Percentiles rank a stretch among this genome's conserved stretches.
Evolutionary conservation across 2,329 filamentous ascomycete genomes (phyloP).

Genomic region (Ophiostoma populinum): DNA sequence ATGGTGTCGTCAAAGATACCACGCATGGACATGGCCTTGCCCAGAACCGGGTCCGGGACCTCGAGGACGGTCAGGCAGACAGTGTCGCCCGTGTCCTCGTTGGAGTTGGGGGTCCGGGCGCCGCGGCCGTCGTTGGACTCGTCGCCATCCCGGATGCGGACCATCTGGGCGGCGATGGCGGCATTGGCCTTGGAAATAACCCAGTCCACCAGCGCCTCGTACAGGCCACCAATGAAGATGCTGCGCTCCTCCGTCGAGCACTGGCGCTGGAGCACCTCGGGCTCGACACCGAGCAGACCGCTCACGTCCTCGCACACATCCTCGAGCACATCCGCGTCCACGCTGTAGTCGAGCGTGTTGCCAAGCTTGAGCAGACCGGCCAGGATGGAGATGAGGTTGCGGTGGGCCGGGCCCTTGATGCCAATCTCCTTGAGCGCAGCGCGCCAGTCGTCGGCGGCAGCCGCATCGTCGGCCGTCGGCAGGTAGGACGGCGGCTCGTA

Average conservation of each 20-base stretch:
- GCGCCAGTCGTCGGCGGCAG: constrained; percentile 85
- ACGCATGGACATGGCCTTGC: constrained; percentile 76
- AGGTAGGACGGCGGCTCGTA: constrained; percentile 77
- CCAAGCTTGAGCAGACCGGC: constrained; percentile 82
- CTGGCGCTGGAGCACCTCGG: constrained; percentile 60
- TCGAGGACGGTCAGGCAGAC: constrained; percentile 83
- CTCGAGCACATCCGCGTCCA: constrained; percentile 73
- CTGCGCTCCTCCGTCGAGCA: constrained; percentile 73
- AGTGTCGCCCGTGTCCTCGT: constrained; percentile 61
- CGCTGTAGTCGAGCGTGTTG: constrained; percentile 67
- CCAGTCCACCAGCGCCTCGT: constrained; percentile 91
- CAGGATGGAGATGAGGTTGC: constrained; percentile 70
- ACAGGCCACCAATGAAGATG: constrained; percentile 68
- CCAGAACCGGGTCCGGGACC: constrained; percentile 60
- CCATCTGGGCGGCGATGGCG: constrained; percentile 62
- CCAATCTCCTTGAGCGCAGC: constrained; percentile 76
- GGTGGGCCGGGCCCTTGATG: constrained; percentile 71
- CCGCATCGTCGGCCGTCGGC: constrained; percentile 80
- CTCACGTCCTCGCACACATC: constrained; percentile 82
- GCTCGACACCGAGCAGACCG: constrained; percentile 70
- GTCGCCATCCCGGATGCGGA: constrained; percentile 44
- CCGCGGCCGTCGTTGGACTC: constrained; percentile 47
- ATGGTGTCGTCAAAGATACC: constrained; percentile 83
- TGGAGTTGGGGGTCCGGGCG: constrained; percentile 45
- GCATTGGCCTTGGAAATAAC: constrained; percentile 78